These are phyloP conservation scores for Leishmania turanica DNA, from an alignment of 208 protist genomes.

Conservation along the genomic window DNA sequence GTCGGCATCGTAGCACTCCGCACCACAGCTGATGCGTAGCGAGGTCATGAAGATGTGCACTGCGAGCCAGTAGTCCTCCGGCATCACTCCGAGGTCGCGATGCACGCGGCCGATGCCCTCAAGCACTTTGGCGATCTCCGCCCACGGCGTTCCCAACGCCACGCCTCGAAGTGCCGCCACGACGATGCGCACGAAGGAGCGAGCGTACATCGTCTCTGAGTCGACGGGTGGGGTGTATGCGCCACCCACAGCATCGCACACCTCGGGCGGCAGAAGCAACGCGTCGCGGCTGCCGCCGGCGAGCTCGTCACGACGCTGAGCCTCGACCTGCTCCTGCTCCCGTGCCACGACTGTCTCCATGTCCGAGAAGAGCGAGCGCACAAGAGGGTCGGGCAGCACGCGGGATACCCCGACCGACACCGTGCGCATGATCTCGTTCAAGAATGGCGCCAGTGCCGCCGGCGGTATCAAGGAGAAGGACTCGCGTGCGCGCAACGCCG, in stretches of 20 bases:
- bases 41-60: constrained; percentile 71
- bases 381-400: constrained; percentile 61
- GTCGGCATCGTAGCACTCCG: constrained; percentile 53
- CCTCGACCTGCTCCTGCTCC: constrained; percentile 17
- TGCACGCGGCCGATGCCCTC: constrained; percentile 60
- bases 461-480: constrained; percentile 56
- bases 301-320: background rate
- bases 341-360: constrained; percentile 24
- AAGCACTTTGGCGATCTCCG: constrained; percentile 50
- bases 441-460: constrained; percentile 65
- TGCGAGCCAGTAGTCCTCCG: constrained; percentile 81
- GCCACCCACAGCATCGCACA: constrained; percentile 26
- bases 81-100: constrained; percentile 49
- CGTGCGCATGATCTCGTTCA: constrained; percentile 85
- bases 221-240: constrained; percentile 17
- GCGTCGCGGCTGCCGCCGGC: background rate
- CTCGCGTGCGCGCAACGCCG: constrained; percentile 30
- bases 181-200: constrained; percentile 76
- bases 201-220: constrained; percentile 65
- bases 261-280: constrained; percentile 15
- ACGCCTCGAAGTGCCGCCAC: constrained; percentile 68
- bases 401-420: constrained; percentile 59
- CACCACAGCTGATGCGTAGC: constrained; percentile 59
- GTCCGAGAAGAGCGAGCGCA: constrained; percentile 78
- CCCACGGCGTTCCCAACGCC: constrained; percentile 45